Evolutionary conservation across 352 stramenopile genomes (phyloP).

Genomic region (Phytopythium mirpurense): DNA sequence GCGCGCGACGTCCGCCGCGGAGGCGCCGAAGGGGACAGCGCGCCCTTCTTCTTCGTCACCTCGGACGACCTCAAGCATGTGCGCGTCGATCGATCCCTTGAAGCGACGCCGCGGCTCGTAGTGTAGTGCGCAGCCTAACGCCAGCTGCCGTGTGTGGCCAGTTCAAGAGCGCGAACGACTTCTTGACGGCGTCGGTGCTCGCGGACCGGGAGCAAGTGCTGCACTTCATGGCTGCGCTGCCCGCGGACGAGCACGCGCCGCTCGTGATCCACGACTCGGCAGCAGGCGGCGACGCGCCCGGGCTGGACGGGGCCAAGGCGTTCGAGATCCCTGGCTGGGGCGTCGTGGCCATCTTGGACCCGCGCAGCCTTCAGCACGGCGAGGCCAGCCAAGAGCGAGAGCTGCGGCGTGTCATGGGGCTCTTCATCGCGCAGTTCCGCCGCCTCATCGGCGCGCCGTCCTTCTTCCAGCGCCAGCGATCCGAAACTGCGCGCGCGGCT

Average conservation of each 20-base stretch:
- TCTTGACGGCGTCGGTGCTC: constrained; percentile 55
- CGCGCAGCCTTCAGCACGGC: constrained; percentile 12
- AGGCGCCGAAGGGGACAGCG: constrained; percentile 15
- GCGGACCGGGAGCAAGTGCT: constrained; percentile 70
- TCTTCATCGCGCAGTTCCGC: constrained; percentile 62
- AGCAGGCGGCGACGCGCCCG: constrained; percentile 3
- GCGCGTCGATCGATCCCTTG: constrained; percentile 9
- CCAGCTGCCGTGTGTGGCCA: constrained; percentile 11
- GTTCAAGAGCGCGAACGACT: constrained; percentile 82
- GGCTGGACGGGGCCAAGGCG: constrained; percentile 19
- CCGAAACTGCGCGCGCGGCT: constrained; percentile 11
- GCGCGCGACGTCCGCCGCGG: constrained; percentile 42
- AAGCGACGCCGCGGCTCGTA: too few relatives aligned
- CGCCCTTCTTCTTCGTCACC: constrained; percentile 30
- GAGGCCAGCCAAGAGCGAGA: constrained; percentile 13
- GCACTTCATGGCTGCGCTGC: constrained; percentile 73
- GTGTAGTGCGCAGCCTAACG: too few relatives aligned
- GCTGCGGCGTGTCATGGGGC: constrained; percentile 54
- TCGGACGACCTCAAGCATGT: constrained; percentile 70
- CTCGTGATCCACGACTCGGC: constrained; percentile 37
- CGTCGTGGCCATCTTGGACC: constrained; percentile 53
- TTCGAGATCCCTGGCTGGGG: constrained; percentile 76
- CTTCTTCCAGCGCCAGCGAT: constrained; percentile 34
- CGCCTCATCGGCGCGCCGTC: constrained; percentile 52
- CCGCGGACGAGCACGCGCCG: constrained; percentile 34